Conservation (phyloP, 2,329 filamentous ascomycete species). For the Talaromyces verruculosus region DNA sequence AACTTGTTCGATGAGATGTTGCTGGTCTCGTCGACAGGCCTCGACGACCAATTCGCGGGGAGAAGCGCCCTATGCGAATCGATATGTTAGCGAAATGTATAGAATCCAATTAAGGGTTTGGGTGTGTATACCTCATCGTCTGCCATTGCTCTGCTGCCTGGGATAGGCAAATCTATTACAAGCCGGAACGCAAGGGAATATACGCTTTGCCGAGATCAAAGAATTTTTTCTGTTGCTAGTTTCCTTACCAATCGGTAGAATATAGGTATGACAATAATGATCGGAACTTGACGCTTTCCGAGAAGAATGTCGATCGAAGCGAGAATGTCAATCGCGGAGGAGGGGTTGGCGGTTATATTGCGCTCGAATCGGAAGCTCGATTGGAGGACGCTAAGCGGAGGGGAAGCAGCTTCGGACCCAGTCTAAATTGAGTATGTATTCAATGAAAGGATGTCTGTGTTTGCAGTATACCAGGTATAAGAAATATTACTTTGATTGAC, state of each 20-base stretch:
- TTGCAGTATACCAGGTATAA: neutral
- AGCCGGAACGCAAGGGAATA: neutral
- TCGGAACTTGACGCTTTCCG: neutral
- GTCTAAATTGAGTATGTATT: neutral
- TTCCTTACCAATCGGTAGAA: neutral
- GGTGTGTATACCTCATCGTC: slow-evolving; percentile 43
- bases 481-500: neutral
- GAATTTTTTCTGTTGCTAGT: neutral
- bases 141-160: slow-evolving; percentile 43
- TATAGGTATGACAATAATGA: neutral
- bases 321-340: slow-evolving; percentile 25
- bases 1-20: slow-evolving; percentile 75
- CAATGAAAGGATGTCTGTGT: neutral
- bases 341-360: slow-evolving; percentile 15
- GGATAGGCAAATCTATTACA: neutral
- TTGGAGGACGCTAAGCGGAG: neutral
- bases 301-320: slow-evolving; percentile 3
- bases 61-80: slow-evolving; percentile 68
- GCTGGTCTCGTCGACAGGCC: slow-evolving; percentile 90
- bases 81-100: slow-evolving; percentile 14
- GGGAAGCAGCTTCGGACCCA: neutral
- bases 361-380: neutral
- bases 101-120: neutral
- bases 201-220: neutral
- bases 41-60: slow-evolving; percentile 84